Conservation (phyloP, 345 rosid species). For the Syzygium grande region DNA sequence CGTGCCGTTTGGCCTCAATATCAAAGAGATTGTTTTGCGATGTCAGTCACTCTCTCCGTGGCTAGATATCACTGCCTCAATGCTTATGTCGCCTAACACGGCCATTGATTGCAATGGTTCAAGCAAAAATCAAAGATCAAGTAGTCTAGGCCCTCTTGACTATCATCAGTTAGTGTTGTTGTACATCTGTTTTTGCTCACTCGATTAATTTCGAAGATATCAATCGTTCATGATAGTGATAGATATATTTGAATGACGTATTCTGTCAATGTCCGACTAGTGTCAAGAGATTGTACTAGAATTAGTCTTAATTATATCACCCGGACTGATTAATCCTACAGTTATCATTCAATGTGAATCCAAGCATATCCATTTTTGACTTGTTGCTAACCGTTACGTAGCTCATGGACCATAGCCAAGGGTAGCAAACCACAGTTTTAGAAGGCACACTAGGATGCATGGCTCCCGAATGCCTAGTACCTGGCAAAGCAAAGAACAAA, state of each 20-base stretch:
- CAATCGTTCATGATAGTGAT: constrained; percentile 1
- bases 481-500: constrained; percentile 17
- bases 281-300: background rate
- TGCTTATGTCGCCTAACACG: background rate
- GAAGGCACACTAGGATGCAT: constrained; percentile 26
- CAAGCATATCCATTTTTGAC: constrained; percentile 30
- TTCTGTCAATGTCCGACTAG: too few species aligned
- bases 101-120: background rate
- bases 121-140: background rate
- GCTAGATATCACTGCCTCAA: too few species aligned
- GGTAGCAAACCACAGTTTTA: constrained; percentile 15
- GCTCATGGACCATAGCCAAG: constrained; percentile 14
- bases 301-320: background rate
- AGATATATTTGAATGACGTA: too few species aligned
- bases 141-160: background rate
- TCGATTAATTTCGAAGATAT: too few species aligned
- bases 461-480: constrained; percentile 19
- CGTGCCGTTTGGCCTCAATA: constrained; percentile 15
- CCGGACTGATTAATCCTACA: background rate
- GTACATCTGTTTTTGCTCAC: background rate
- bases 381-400: background rate
- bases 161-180: background rate
- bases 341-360: constrained; percentile 1
- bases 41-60: too few species aligned
- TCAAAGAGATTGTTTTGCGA: background rate